Base-by-base conservation (phyloP, 2,329 filamentous ascomycete genomes). In the Cladosporium sp. region DNA sequence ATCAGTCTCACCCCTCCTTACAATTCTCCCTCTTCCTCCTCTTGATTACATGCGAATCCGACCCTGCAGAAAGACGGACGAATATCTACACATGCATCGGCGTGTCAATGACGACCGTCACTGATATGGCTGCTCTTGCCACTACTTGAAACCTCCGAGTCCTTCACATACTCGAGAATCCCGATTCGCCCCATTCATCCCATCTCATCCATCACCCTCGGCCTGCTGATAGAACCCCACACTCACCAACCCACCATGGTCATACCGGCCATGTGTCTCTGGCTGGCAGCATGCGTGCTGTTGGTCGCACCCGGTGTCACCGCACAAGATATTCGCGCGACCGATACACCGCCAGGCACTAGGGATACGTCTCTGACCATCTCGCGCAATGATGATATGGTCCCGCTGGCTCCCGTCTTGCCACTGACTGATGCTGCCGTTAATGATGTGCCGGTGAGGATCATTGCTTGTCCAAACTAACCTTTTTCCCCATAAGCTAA, bases 341-440 rank as follows among this genome's bases (percentile, higher is more conserved):
- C 45, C 25, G 40, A 48, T 12, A 39, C 36, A 3, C 38, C 36
- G 22, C n/a, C 30, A 16, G 45, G 35, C 27, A 32, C 18, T 1
- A 48, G 18, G 13, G 36, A 39, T 12, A 48, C 45, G 9, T 39
- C 45, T 12, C 32, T 48, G 35, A 48, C 45, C 45, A 48, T 48
- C n/a, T 48, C 45, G 29, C 45, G 36, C 15, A 39, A 40, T 22
- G 41, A 52, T 32, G 36, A 32, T 25, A 55, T 56, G 52, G 51
- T 53, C 8, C 48, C 54, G 7, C 25, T 55, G 30, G 52, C 54
- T 20, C 36, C 38, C 7, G 50, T 61, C 19, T 40, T 56, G n/a
- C 48, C 57, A 13, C 54, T 60, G 25, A 59, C 59, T n/a, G 15
- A 43, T 13, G 49, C 32, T 4, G 57, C 55, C n/a, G 41, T 42